Percentiles rank a stretch among this genome's conserved stretches.
Conservation (phyloP, 495 filamentous ascomycete species). For the Cercophora sp. region DNA sequence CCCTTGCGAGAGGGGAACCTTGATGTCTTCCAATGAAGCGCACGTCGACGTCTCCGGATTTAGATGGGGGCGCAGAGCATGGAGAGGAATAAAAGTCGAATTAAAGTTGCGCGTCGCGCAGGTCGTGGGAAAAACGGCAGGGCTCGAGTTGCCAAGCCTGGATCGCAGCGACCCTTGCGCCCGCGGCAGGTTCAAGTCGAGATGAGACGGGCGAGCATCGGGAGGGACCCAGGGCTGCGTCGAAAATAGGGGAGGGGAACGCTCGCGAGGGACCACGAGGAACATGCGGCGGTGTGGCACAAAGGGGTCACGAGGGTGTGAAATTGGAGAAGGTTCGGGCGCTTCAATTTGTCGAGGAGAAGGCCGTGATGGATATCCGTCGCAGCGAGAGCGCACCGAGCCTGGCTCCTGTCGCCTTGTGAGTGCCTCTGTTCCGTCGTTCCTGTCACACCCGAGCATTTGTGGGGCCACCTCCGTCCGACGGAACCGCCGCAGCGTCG, state of each 20-base stretch:
- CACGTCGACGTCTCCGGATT: neutral
- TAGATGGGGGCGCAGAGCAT: neutral
- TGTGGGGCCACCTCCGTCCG: slow-evolving; percentile 1
- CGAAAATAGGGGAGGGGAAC: slow-evolving; percentile 8
- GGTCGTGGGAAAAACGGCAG: slow-evolving; percentile 13
- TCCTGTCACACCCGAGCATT: slow-evolving; percentile 10
- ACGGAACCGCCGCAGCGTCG: slow-evolving; percentile 11
- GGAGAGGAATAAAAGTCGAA: slow-evolving; percentile 13
- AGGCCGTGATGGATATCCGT: slow-evolving; percentile 8
- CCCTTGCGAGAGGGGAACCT: slow-evolving; percentile 6
- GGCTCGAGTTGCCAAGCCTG: slow-evolving; percentile 12
- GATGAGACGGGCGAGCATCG: neutral
- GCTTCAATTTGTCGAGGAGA: slow-evolving; percentile 19
- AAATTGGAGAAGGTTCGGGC: slow-evolving; percentile 10
- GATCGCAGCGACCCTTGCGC: slow-evolving; percentile 1
- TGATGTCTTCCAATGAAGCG: neutral
- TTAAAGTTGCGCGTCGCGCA: slow-evolving; percentile 16
- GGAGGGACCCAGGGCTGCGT: neutral
- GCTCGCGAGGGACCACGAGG: neutral
- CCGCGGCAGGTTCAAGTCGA: neutral
- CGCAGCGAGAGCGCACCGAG: too few relatives aligned
- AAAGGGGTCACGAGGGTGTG: slow-evolving; percentile 30
- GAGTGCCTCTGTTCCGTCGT: slow-evolving; percentile 6
- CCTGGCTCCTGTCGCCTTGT: too few relatives aligned
- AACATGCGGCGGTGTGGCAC: slow-evolving; percentile 34